Evolutionary conservation across 441 rosid species (phyloP).

Genomic region (Omphalea diandra): DNA sequence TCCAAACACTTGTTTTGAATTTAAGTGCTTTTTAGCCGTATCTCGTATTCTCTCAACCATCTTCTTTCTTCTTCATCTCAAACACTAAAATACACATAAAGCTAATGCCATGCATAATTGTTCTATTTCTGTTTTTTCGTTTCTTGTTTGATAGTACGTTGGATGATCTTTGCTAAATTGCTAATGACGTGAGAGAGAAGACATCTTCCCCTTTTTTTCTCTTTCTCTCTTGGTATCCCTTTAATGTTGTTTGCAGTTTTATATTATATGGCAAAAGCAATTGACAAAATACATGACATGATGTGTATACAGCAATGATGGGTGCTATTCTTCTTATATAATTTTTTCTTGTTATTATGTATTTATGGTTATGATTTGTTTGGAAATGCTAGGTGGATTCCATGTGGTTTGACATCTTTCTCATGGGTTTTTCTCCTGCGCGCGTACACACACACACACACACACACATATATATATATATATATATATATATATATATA

Average conservation of each 20-base stretch:
- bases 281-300: conserved; percentile 25
- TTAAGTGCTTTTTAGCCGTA: conserved; percentile 27
- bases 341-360: neutral
- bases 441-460: too few relatives aligned
- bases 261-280: conserved; percentile 10
- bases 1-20: neutral
- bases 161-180: neutral
- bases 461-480: too few relatives aligned
- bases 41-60: neutral
- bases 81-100: too few relatives aligned
- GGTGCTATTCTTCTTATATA: neutral
- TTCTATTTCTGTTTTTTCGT: conserved; percentile 11
- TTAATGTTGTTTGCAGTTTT: conserved; percentile 20
- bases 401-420: neutral
- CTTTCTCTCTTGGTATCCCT: neutral
- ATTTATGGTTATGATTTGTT: conserved; percentile 12
- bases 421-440: neutral
- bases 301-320: neutral
- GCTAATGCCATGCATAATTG: too few relatives aligned
- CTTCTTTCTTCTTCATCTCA: too few relatives aligned
- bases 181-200: conserved; percentile 22
- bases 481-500: too few relatives aligned
- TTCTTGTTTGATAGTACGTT: neutral
- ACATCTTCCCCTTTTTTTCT: too few relatives aligned
- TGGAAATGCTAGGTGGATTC: conserved; percentile 1